Conservation (phyloP, 148 eudicot genomes). For the Linanthus parryae region DNA sequence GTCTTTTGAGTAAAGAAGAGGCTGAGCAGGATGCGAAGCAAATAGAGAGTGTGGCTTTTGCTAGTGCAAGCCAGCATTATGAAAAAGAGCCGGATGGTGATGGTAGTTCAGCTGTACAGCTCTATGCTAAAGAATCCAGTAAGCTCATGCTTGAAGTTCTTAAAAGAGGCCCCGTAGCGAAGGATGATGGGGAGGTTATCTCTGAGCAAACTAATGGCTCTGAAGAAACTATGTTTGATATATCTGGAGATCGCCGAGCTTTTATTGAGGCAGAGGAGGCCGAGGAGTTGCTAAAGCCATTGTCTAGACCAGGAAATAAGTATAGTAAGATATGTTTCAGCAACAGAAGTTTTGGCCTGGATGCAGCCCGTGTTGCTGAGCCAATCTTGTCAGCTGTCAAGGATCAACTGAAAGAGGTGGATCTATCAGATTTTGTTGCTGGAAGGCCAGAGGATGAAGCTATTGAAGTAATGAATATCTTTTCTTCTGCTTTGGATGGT, state of each 20-base stretch:
- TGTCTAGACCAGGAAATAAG: constrained; percentile 39
- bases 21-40: constrained; percentile 74
- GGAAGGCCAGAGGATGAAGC: constrained; percentile 77
- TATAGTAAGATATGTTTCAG: constrained; percentile 68
- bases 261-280: constrained; percentile 61
- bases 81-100: constrained; percentile 86
- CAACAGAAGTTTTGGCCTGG: constrained; percentile 66
- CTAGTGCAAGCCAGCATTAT: constrained; percentile 50
- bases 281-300: constrained; percentile 44
- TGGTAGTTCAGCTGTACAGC: constrained; percentile 75
- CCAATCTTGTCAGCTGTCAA: constrained; percentile 46
- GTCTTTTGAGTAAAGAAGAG: constrained; percentile 59
- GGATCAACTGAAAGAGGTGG: constrained; percentile 55
- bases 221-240: constrained; percentile 44
- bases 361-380: constrained; percentile 59
- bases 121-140: constrained; percentile 86
- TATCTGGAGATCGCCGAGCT: constrained; percentile 52
- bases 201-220: constrained; percentile 13
- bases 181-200: constrained; percentile 23
- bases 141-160: constrained; percentile 63
- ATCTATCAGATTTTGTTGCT: constrained; percentile 69
- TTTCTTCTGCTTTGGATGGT: constrained; percentile 58
- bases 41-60: constrained; percentile 58
- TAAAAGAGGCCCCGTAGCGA: constrained; percentile 47
- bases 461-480: constrained; percentile 64